Conservation (phyloP, 352 stramenopile genomes). For the Phytophthora lateralis region DNA sequence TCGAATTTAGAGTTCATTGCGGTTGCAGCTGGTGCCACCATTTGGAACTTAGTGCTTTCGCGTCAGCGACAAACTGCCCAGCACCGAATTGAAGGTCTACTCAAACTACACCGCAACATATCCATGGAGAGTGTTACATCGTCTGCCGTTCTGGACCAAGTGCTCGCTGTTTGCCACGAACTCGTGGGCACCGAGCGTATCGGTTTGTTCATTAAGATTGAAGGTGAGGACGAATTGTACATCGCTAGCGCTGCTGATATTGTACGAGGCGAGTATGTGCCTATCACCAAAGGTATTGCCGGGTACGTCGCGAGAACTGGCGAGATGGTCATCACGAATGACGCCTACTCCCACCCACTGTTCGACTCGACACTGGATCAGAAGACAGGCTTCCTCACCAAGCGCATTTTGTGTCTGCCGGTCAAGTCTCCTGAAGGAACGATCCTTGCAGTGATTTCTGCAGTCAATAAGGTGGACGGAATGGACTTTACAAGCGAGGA, state of each 20-base stretch:
- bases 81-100: slow-evolving; percentile 67
- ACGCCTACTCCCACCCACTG: slow-evolving; percentile 62
- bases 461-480: slow-evolving; percentile 76
- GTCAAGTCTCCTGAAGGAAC: slow-evolving; percentile 60
- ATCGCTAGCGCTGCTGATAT: slow-evolving; percentile 66
- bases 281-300: slow-evolving; percentile 72
- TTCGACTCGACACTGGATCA: slow-evolving; percentile 74
- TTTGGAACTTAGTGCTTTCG: slow-evolving; percentile 73
- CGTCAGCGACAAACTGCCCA: slow-evolving; percentile 69
- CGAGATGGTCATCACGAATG: slow-evolving; percentile 72
- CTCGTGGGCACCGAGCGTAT: slow-evolving; percentile 70
- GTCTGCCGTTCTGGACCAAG: slow-evolving; percentile 57
- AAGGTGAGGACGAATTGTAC: slow-evolving; percentile 73
- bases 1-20: slow-evolving; percentile 61
- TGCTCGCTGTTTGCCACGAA: slow-evolving; percentile 75
- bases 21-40: slow-evolving; percentile 60
- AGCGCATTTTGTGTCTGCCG: slow-evolving; percentile 65
- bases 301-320: slow-evolving; percentile 68
- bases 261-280: slow-evolving; percentile 68
- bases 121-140: slow-evolving; percentile 70
- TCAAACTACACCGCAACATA: slow-evolving; percentile 77
- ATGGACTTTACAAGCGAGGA: slow-evolving; percentile 74
- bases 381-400: slow-evolving; percentile 67
- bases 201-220: slow-evolving; percentile 70
- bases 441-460: slow-evolving; percentile 69